phyloP scores from a whole-genome alignment of 352 stramenopile species.

The Aphanomyces stellatus region DNA sequence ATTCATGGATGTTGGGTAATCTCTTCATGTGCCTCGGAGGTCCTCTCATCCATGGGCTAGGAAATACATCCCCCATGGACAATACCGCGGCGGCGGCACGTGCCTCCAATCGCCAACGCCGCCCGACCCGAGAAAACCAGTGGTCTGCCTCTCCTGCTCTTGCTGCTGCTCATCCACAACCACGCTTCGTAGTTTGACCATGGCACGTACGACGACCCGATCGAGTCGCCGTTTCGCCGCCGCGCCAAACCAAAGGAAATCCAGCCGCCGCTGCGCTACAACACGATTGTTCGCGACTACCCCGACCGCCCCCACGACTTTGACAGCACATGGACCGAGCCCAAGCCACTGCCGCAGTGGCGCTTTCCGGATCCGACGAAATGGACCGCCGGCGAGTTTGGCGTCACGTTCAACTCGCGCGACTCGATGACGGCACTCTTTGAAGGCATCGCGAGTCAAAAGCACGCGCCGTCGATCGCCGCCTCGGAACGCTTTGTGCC shows the following conservation, averaged over 20 bases:
- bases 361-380: constrained; percentile 39
- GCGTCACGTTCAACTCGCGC: constrained; percentile 36
- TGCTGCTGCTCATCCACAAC: too few species aligned
- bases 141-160: constrained; percentile 16
- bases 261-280: constrained; percentile 41
- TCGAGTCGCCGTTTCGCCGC: constrained; percentile 44
- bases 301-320: constrained; percentile 18
- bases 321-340: constrained; percentile 29
- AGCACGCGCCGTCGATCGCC: constrained; percentile 32
- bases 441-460: constrained; percentile 33
- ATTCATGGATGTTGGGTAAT: constrained; percentile 14
- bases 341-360: constrained; percentile 49
- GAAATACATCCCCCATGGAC: constrained; percentile 1
- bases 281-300: constrained; percentile 10
- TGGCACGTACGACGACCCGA: constrained; percentile 14
- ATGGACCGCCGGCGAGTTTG: constrained; percentile 45
- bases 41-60: background rate
- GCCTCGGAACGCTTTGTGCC: constrained; percentile 38
- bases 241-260: constrained; percentile 62
- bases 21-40: background rate
- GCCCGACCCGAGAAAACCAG: constrained; percentile 22
- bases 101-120: background rate
- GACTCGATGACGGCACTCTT: constrained; percentile 39
- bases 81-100: constrained; percentile 2
- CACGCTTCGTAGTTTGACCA: constrained; percentile 51